phyloP scores from a whole-genome alignment of 768 basidiomycete genomes.

The Termitomyces sp. region DNA sequence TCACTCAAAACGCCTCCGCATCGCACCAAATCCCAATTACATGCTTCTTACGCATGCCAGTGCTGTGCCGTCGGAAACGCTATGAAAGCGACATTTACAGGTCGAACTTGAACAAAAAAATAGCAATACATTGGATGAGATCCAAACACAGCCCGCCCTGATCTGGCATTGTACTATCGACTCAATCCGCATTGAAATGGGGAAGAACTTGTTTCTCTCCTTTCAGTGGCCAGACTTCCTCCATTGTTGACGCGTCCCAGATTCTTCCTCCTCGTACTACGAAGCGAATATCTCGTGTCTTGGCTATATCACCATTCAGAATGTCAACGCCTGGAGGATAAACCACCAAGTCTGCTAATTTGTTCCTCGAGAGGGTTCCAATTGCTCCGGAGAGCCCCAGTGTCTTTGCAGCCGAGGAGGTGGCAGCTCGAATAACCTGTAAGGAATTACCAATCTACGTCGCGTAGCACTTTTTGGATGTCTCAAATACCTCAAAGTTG shows the following conservation, averaged over 20 bases:
- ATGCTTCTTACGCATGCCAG: not conserved
- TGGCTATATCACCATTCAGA: slow-evolving; percentile 42
- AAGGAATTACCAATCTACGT: not conserved
- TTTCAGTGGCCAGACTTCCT: slow-evolving; percentile 65
- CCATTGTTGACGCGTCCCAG: slow-evolving; percentile 64
- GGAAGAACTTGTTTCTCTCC: slow-evolving; percentile 50
- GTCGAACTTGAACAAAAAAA: not conserved
- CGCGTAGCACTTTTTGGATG: not conserved
- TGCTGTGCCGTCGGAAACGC: not conserved
- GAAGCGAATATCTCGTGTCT: slow-evolving; percentile 44
- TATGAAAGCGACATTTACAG: not conserved
- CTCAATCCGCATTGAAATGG: slow-evolving; percentile 47
- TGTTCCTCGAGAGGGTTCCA: slow-evolving; percentile 57
- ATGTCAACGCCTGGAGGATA: slow-evolving; percentile 60
- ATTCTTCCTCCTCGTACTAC: slow-evolving; percentile 66
- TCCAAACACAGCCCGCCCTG: not conserved
- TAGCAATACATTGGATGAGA: not conserved
- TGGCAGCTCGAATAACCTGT: slow-evolving; percentile 65
- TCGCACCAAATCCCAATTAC: not conserved
- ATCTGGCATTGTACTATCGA: not conserved
- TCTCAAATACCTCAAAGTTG: slow-evolving; percentile 54
- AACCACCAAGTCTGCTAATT: slow-evolving; percentile 67
- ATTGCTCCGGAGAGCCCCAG: slow-evolving; percentile 58
- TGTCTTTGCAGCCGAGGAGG: slow-evolving; percentile 56
- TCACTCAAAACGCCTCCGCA: slow-evolving; percentile 1